Percentiles rank a stretch among this genome's conserved stretches.
Evolutionary conservation across 345 rosid species (phyloP).

Genomic region (Orychophragmus violaceus): DNA sequence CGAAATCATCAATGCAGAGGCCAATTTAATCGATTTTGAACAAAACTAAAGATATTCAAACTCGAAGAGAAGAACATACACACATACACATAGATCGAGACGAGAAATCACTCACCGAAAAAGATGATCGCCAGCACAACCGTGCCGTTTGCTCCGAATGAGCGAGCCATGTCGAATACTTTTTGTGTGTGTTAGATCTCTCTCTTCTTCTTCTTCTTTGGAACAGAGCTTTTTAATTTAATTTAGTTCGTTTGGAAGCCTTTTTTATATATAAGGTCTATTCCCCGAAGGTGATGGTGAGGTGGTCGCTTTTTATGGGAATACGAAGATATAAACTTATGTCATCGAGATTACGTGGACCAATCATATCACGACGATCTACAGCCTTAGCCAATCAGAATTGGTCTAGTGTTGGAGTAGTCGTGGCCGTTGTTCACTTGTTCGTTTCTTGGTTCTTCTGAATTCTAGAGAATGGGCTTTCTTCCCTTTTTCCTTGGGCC

Average conservation of each 20-base stretch:
- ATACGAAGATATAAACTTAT: neutral
- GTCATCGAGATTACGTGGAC: neutral
- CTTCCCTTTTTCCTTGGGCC: neutral
- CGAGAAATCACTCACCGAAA: conserved; percentile 17
- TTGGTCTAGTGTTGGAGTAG: conserved; percentile 21
- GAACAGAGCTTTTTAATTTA: neutral
- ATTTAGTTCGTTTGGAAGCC: neutral
- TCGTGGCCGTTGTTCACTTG: conserved; percentile 12
- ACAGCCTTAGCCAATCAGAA: conserved; percentile 13
- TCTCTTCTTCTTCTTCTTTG: neutral
- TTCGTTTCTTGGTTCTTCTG: conserved; percentile 1
- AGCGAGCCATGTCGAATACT: conserved; percentile 23
- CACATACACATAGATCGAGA: neutral
- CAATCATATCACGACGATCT: neutral
- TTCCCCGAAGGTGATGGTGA: conserved; percentile 4
- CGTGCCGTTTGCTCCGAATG: conserved; percentile 20
- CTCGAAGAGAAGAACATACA: neutral
- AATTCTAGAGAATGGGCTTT: conserved; percentile 11
- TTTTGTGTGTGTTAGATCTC: neutral
- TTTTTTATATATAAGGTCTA: conserved; percentile 1
- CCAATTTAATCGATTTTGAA: neutral
- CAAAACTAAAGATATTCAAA: neutral
- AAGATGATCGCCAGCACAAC: conserved; percentile 24
- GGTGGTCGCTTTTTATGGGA: conserved; percentile 9
- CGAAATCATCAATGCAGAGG: neutral